Base-by-base conservation (phyloP, 306 rosid genomes). In the Carpinus fangiana region DNA sequence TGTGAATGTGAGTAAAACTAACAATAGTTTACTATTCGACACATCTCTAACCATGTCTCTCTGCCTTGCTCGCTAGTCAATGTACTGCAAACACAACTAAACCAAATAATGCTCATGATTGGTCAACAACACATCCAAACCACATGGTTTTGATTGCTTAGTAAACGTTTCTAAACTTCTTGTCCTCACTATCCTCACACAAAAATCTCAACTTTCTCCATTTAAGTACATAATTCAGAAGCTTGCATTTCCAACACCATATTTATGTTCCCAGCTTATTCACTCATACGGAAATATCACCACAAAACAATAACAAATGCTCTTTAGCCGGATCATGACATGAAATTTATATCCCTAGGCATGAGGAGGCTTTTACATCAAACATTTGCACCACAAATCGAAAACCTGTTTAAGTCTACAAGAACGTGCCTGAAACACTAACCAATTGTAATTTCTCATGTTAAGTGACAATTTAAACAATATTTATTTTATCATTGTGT, bases 161-260 rank as follows among this genome's bases (percentile, higher is more conserved):
- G 6, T 56, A n/a, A 14, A 38, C n/a, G 20, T 21, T 31, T 3
- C 4, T 6, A 23, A 45, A 65, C 46, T 13, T 79, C 70, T 11
- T 18, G 14, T 55, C 51, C 43, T 48, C 66, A 12, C 31, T 60
- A 3, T 38, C 8, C 43, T 23, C 71, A 45, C 21, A 47, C 0
- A 47, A 46, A 36, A 73, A 16, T 48, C 51, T 50, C 60, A 41
- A 74, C 64, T 47, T 47, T 46, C 70, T 59, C 61, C 51, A 46
- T 11, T 4, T 57, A 23, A 21, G 26, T 43, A 41, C 43, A n/a
- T 73, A 14, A 53, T 45, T 45, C 43, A 52, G 62, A 64, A 36
- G 12, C 34, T 57, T 10, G 21, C 26, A 57, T 8, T 57, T 21
- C 6, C 23, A 50, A 31, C 62, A 28, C 21, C 47, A 38, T 5